Percentiles rank a stretch among this genome's conserved stretches.
These are phyloP conservation scores for Pseudogymnoascus pannorum DNA, from an alignment of 2,329 filamentous ascomycete species.

Conservation along the genomic window DNA sequence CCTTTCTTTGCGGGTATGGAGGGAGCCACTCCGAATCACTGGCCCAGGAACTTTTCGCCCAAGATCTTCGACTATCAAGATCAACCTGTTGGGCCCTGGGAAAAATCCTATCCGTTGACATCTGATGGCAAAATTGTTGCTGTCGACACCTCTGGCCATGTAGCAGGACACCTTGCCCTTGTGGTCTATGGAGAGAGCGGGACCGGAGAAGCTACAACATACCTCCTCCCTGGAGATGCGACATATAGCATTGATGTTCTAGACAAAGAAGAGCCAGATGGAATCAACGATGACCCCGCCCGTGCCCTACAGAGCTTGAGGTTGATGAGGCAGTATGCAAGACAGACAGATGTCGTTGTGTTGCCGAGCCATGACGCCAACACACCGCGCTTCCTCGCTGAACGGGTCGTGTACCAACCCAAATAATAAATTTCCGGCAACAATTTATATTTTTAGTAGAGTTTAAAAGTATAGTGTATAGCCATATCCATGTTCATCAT, in stretches of 20 bases:
- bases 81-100: constrained; percentile 26
- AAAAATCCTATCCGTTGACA: constrained; percentile 25
- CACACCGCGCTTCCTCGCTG: neutral
- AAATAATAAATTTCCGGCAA: too few relatives aligned
- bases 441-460: too few relatives aligned
- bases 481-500: neutral
- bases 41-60: constrained; percentile 28
- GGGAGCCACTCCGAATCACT: constrained; percentile 27
- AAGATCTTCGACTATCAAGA: constrained; percentile 24
- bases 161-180: constrained; percentile 29
- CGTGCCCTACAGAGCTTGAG: constrained; percentile 26
- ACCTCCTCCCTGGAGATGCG: constrained; percentile 28
- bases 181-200: constrained; percentile 21
- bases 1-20: constrained; percentile 24
- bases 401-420: too few relatives aligned
- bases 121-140: constrained; percentile 25
- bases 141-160: constrained; percentile 31
- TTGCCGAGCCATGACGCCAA: constrained; percentile 30
- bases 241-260: constrained; percentile 27
- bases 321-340: constrained; percentile 29
- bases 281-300: constrained; percentile 27
- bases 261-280: constrained; percentile 29
- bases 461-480: too few relatives aligned
- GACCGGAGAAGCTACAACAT: constrained; percentile 14
- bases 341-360: constrained; percentile 22